Evolutionary conservation across 129 eudicot species (phyloP), one percentile per base, ranked within the genome.

Genomic region (Ambrosia trifida): DNA sequence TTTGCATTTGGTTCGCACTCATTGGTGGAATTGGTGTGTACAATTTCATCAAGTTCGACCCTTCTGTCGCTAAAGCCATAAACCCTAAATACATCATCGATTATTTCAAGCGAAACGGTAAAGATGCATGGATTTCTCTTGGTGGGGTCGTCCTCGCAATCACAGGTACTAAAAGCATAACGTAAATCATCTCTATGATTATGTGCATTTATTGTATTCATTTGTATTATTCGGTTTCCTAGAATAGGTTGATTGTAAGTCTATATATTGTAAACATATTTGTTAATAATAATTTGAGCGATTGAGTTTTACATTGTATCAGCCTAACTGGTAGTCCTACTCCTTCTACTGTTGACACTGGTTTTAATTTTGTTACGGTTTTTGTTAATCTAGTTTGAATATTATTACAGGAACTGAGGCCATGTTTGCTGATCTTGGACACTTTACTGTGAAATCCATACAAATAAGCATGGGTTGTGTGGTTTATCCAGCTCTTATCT

Each of bases 381-480:
- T 59, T 19, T 59, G 20, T 35, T 19, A 54, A 20, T 67, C 5
- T 33, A 33, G 50, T 54, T 40, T 5, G 52, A 31, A 24, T 24
- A 24, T 17, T 24, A 43, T 24, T 81, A 86, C 65, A 85, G 93
- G 96, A 73, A 79, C 87, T 3, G 91, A 90, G 63, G 96, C 96
- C 7, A 67, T 90, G 58, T 85, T 90, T 67, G 89, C 91, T 0
- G 89, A 90, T 79, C 81, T 87, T 58, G 95, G 91, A 19, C 97
- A 90, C 43, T 87, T 90, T 47, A 75, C 82, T 0, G 97, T 90
- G 10, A 79, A 76, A 61, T 85, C 91, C 0, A 85, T 90, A 33
- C 97, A 87, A 69, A 76, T 87, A 79, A 90, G 97, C 83, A 85
- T 85, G 87, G 86, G 87, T 31, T 18, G 62, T 24, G 81, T 91